phyloP scores from a whole-genome alignment of 345 rosid genomes.

The Eutrema yunnanense region DNA sequence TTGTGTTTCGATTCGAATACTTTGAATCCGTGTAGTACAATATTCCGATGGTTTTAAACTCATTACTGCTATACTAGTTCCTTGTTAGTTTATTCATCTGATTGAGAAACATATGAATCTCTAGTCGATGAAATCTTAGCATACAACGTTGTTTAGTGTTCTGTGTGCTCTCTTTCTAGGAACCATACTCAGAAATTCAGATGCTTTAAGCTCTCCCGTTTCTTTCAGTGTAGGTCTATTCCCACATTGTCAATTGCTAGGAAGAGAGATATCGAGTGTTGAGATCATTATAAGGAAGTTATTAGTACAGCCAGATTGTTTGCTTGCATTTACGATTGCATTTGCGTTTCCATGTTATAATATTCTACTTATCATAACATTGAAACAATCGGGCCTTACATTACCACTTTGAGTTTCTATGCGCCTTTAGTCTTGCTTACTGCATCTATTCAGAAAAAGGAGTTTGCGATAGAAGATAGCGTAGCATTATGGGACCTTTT shows the following conservation, averaged over 20 bases:
- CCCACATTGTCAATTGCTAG: background rate
- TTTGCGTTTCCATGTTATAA: background rate
- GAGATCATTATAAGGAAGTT: background rate
- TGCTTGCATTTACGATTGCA: background rate
- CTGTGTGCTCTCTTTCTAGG: background rate
- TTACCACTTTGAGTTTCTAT: background rate
- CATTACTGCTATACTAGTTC: background rate
- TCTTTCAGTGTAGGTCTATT: background rate
- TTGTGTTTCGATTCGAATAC: slow-evolving; percentile 1
- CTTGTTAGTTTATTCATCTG: slow-evolving; percentile 1
- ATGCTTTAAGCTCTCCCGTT: background rate
- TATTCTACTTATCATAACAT: background rate
- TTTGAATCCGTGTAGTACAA: slow-evolving; percentile 17
- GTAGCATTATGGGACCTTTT: background rate
- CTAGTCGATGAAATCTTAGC: background rate
- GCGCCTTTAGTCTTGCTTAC: background rate
- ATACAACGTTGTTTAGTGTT: background rate
- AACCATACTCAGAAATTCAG: background rate
- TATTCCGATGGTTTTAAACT: slow-evolving; percentile 7
- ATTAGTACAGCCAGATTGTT: background rate
- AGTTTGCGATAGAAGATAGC: background rate
- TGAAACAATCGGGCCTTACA: background rate
- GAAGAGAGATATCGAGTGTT: background rate
- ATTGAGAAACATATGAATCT: background rate
- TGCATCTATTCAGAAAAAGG: background rate